Evolutionary conservation across 495 filamentous ascomycete species (phyloP), one percentile per base, ranked within the genome.

Genomic region (Penicillium riverlandense): DNA sequence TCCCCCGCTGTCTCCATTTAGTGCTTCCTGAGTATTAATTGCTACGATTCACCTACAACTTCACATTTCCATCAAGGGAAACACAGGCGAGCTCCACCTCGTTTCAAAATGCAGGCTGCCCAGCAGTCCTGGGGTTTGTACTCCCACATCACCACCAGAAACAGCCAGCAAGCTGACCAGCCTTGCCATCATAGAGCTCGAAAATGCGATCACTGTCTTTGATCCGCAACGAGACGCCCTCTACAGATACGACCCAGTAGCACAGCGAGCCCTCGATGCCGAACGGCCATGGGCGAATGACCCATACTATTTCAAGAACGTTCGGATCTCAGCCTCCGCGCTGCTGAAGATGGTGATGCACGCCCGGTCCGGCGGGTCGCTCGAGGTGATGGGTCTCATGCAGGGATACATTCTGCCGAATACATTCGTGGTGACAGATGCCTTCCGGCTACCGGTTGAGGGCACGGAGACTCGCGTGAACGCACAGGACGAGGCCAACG

Each of bases 271-370:
- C 9, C 59, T 74, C 37, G 54, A 53, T 28, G 66, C 75, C 4
- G 70, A 69, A n/a, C 77, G 77, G 28, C 90, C 94, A 32, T 97
- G 94, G 92, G 63, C 65, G 43, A 75, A 71, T n/a, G 79, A 96
- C 61, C 86, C 85, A 0, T 73, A 88, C 61, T 82, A 96, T 73
- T 99, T 96, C 80, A 90, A 92, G 61, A 74, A 83, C 32, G 86
- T 97, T 16, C 88, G 90, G 52, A 90, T 99, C 64, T 91, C 88
- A 34, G 88, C 94, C 33, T 82, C 94, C 15, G 94, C 94, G 6
- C 79, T 99, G 10, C 75, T 97, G 50, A 99, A 99, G 69, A 99
- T 99, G 94, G 88, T 95, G 45, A 97, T 96, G 88, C 94, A 99
- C 62, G 94, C 94, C 1, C 85, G 94, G 14, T 87, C 86, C 0